Evolutionary conservation across 495 filamentous ascomycete genomes (phyloP).

Genomic region (Hypoxylon lienhwacheense): DNA sequence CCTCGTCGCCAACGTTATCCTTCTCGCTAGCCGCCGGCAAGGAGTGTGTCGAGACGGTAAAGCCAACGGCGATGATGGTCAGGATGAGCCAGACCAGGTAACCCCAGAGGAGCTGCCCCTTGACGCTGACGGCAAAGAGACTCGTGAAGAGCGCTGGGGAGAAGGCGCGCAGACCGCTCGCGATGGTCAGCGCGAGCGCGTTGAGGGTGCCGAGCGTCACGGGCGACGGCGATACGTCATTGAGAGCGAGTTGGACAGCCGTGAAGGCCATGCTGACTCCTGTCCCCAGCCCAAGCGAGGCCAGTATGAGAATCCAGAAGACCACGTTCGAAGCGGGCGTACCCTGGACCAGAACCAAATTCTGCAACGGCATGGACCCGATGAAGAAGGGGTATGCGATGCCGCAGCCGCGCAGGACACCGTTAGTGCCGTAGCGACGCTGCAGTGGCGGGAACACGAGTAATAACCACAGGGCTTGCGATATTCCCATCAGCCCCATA

Average conservation of each 20-base stretch:
- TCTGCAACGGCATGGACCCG: conserved; percentile 51
- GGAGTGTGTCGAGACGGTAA: conserved; percentile 48
- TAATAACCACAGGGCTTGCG: conserved; percentile 67
- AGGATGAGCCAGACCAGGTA: conserved; percentile 69
- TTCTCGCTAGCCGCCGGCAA: conserved; percentile 49
- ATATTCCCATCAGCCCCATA: conserved; percentile 59
- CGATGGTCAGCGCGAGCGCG: conserved; percentile 59
- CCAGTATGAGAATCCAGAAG: conserved; percentile 60
- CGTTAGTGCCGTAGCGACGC: conserved; percentile 59
- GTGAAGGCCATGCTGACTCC: conserved; percentile 72
- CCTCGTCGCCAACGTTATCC: conserved; percentile 9
- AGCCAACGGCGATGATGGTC: conserved; percentile 48
- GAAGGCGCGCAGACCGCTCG: conserved; percentile 57
- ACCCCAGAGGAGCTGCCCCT: conserved; percentile 57
- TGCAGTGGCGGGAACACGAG: conserved; percentile 65
- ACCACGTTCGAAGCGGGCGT: conserved; percentile 27
- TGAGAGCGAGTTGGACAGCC: conserved; percentile 66
- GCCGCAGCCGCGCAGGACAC: conserved; percentile 57
- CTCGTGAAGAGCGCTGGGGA: conserved; percentile 62
- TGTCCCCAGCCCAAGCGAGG: conserved; percentile 48
- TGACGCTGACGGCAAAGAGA: conserved; percentile 63
- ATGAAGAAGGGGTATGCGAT: conserved; percentile 63
- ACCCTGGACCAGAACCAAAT: conserved; percentile 52
- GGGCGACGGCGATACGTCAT: conserved; percentile 65
- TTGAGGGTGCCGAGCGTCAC: conserved; percentile 65